These are phyloP conservation scores for Cordyceps fumosorosea DNA, from an alignment of 2,329 filamentous ascomycete genomes.

Conservation along the genomic window DNA sequence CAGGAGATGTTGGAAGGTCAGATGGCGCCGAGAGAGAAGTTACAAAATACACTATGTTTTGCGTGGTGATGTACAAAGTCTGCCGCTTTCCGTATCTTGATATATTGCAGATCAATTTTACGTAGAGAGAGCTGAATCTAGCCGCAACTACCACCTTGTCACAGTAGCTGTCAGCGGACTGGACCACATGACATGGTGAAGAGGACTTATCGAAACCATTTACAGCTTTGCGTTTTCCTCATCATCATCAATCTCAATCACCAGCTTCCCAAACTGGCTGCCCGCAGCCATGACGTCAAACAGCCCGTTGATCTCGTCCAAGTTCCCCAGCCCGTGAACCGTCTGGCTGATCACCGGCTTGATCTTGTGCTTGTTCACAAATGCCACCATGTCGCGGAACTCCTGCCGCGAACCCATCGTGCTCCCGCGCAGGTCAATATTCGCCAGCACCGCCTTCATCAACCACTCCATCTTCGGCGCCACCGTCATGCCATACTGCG, in stretches of 20 bases:
- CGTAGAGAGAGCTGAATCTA: no score
- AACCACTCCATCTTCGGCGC: constrained; percentile 78
- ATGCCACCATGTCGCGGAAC: constrained; percentile 84
- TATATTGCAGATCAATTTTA: no score
- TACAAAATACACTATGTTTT: no score
- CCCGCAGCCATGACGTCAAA: constrained; percentile 86
- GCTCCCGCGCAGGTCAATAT: constrained; percentile 76
- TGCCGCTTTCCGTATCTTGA: no score
- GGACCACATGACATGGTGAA: not conserved
- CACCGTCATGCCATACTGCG: constrained; percentile 86
- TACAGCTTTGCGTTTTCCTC: constrained; percentile 34
- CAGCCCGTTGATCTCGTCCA: constrained; percentile 71
- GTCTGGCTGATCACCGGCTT: constrained; percentile 70
- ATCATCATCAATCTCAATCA: constrained; percentile 61
- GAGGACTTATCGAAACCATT: not conserved
- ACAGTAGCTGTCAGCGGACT: not conserved
- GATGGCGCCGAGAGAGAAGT: no score
- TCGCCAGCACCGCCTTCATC: constrained; percentile 79
- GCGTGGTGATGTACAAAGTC: no score
- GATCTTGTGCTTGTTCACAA: constrained; percentile 68
- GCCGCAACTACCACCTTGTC: no score
- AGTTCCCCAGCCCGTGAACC: constrained; percentile 64
- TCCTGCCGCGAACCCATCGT: constrained; percentile 91
- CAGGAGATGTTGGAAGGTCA: not conserved
- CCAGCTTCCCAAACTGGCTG: constrained; percentile 86